Percentiles rank a stretch among this genome's conserved stretches.
Evolutionary conservation across 129 eudicot genomes (phyloP).

Genomic region (Calendula officinalis): DNA sequence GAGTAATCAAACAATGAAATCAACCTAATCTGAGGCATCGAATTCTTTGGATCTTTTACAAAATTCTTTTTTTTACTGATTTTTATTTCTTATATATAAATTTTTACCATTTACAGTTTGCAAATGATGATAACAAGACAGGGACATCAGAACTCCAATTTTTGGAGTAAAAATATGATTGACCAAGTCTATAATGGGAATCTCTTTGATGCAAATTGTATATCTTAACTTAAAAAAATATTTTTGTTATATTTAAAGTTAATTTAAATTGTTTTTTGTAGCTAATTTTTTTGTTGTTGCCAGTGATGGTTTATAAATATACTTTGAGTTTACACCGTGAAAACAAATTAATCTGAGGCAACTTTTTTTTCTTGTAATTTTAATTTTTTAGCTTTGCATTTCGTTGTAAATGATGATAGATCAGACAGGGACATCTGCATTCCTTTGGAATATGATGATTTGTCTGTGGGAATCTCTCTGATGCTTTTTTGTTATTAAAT

Average conservation of each 20-base stretch:
- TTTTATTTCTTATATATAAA: neutral
- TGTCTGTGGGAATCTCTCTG: constrained; percentile 96
- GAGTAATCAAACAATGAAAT: constrained; percentile 21
- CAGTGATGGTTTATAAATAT: constrained; percentile 76
- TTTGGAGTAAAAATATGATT: constrained; percentile 13
- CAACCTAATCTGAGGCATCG: constrained; percentile 33
- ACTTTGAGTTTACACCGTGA: constrained; percentile 68
- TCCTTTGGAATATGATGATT: constrained; percentile 47
- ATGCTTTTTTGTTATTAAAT: constrained; percentile 21
- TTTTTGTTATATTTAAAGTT: no score
- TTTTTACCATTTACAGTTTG: neutral
- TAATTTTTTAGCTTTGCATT: no score
- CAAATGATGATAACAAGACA: constrained; percentile 42
- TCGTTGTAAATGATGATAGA: constrained; percentile 58
- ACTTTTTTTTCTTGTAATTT: neutral
- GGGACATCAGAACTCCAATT: constrained; percentile 37
- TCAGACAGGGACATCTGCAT: constrained; percentile 93
- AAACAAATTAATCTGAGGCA: constrained; percentile 57
- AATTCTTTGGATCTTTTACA: no score
- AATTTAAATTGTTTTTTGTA: neutral
- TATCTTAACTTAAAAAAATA: neutral
- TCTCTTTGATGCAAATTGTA: constrained; percentile 35
- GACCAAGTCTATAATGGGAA: constrained; percentile 46
- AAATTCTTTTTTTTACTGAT: neutral
- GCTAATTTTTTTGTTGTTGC: constrained; percentile 11